Base-by-base conservation (phyloP, 331 rosid species). In the Prunus yedoensis region DNA sequence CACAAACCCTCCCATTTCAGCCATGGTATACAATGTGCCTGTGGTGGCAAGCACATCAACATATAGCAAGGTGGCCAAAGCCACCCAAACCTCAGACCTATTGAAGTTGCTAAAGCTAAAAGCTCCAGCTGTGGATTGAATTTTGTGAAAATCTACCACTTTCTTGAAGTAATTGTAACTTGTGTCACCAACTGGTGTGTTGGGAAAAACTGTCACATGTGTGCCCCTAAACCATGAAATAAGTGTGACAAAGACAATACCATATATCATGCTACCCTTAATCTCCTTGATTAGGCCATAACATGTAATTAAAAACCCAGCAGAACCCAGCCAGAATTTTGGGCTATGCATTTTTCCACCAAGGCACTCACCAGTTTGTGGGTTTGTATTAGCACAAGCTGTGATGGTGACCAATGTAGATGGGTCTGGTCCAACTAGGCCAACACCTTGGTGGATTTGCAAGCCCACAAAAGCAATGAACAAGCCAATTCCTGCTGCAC, bases 381-480 rank as follows among this genome's bases (percentile, higher is more conserved):
- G 89, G 85, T 92, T 75, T 3, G 88, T 80, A 0, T 1, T 68
- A 0, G 82, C 51, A 56, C 99, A 95, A 21, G 97, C 99, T 0
- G 97, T 74, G 74, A 92, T 66, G 15, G 99, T 88, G 0, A 95
- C 87, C 53, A 95, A 78, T 9, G 89, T 95, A 0, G 99, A 80
- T 0, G 78, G 16, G 27, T 92, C 96, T 0, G 96, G 96, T 66
- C 99, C 99, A 72, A 95, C 59, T 10, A 92, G 88, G 78, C 99
- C 97, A 61, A 95, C 57, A 0, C 99, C 99, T 18, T 88, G 89
- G 17, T 84, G 89, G 38, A 52, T 50, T 59, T 95, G 99, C 0
- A 95, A 59, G 86, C 97, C 99, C 82, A 93, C 96, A 46, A 95
- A 92, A 11, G 99, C 97, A 32, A 95, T 92, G 54, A 95, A 95